phyloP scores from a whole-genome alignment of 371 early-diverging fungal genomes.

The Nematocida sp. region DNA sequence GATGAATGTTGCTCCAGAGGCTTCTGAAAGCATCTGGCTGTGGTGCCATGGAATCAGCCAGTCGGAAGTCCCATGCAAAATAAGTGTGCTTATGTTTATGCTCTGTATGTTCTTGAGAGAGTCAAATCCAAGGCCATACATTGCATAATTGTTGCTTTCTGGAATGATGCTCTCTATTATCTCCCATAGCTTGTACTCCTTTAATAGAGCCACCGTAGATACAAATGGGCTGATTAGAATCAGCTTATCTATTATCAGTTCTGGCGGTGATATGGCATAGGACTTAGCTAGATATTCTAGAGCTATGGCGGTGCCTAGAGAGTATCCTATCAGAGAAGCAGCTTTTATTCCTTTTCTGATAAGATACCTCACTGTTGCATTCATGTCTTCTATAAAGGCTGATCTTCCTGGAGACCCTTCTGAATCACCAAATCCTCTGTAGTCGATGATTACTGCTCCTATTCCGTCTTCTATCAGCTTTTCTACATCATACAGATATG shows the following conservation, averaged over 20 bases:
- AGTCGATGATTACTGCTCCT: conserved; percentile 54
- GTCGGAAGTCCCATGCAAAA: conserved; percentile 54
- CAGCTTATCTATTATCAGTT: conserved; percentile 14
- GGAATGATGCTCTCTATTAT: conserved; percentile 35
- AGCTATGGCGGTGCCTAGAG: conserved; percentile 59
- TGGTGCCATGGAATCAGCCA: conserved; percentile 45
- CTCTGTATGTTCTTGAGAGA: conserved; percentile 48
- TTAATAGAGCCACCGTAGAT: conserved; percentile 18
- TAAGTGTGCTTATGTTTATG: conserved; percentile 23
- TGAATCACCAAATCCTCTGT: conserved; percentile 62
- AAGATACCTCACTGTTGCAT: conserved; percentile 49
- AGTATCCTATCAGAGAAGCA: conserved; percentile 51
- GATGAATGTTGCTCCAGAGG: conserved; percentile 3
- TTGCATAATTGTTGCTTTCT: conserved; percentile 8
- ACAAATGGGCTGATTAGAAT: conserved; percentile 53
- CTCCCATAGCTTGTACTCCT: conserved; percentile 40
- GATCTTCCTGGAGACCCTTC: conserved; percentile 40
- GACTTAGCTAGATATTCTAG: conserved; percentile 52
- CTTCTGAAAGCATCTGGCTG: conserved; percentile 29
- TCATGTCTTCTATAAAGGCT: conserved; percentile 52
- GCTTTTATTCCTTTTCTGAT: conserved; percentile 2
- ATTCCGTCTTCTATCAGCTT: conserved; percentile 12
- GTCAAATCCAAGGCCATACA: conserved; percentile 44
- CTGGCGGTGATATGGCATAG: not conserved
- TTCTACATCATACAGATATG: conserved; percentile 29